A percentile compares a stretch with the other conserved stretches of the same genome.
Evolutionary conservation across 1,284 basidiomycete genomes (phyloP).

Genomic region (Irpex rosettiformis): DNA sequence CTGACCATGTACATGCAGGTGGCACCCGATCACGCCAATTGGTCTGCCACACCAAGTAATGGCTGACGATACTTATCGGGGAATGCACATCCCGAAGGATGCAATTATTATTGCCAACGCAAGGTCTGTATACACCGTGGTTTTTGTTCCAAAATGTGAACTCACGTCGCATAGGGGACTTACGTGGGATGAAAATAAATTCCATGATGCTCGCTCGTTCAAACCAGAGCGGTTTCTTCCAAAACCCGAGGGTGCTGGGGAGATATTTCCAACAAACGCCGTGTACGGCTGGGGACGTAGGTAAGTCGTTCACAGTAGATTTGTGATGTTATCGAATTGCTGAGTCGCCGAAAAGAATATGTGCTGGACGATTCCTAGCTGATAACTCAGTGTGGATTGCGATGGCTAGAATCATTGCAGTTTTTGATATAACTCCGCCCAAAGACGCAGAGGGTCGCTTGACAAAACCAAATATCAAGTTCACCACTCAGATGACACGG

Average conservation of each 20-base stretch:
- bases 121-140: slow-evolving; percentile 1
- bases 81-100: slow-evolving; percentile 10
- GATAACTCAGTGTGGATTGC: slow-evolving; percentile 5
- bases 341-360: too few relatives aligned
- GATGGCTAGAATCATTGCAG: slow-evolving; percentile 3
- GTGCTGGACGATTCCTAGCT: slow-evolving; percentile 6
- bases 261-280: neutral
- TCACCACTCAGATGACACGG: neutral
- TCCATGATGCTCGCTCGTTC: slow-evolving; percentile 18
- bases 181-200: slow-evolving; percentile 15
- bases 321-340: too few relatives aligned
- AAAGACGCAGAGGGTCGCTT: neutral
- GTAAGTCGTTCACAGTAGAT: too few relatives aligned
- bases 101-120: slow-evolving; percentile 7
- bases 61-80: slow-evolving; percentile 9
- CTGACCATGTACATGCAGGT: neutral
- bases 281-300: slow-evolving; percentile 12
- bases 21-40: slow-evolving; percentile 6
- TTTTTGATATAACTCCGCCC: neutral
- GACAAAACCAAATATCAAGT: slow-evolving; percentile 2
- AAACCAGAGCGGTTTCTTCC: slow-evolving; percentile 16
- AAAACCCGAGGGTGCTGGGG: neutral
- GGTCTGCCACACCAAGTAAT: neutral
- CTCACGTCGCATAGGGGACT: slow-evolving; percentile 6
- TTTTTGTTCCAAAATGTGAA: neutral